A percentile compares a stretch with the other conserved stretches of the same genome.
Conservation (phyloP, 2,329 filamentous ascomycete species). For the Pseudopithomyces maydicus region DNA sequence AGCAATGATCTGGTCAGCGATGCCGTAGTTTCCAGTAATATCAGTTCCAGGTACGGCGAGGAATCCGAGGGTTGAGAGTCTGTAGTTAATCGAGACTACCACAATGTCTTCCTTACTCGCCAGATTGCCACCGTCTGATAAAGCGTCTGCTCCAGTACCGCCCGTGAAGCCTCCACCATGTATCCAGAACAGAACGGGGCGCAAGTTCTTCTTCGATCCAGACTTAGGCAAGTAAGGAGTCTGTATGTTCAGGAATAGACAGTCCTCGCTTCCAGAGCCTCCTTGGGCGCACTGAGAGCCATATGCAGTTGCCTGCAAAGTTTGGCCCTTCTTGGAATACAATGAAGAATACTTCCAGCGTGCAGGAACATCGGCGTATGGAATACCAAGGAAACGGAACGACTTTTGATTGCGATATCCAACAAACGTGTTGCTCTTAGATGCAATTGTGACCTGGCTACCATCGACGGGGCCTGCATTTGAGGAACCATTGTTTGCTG, state of each 20-base stretch:
- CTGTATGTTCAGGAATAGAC: constrained; percentile 57
- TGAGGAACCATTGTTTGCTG: constrained; percentile 43
- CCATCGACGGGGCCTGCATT: constrained; percentile 29
- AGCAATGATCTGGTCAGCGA: constrained; percentile 58
- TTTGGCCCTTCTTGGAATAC: constrained; percentile 53
- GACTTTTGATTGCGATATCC: constrained; percentile 61
- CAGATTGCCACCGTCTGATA: constrained; percentile 60
- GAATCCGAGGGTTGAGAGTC: constrained; percentile 63
- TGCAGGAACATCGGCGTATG: constrained; percentile 50
- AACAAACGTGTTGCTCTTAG: constrained; percentile 52
- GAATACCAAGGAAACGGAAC: constrained; percentile 52
- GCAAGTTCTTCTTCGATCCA: constrained; percentile 46
- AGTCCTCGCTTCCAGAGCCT: constrained; percentile 51
- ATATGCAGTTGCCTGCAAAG: constrained; percentile 53
- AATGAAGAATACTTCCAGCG: constrained; percentile 55
- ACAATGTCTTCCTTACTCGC: constrained; percentile 64
- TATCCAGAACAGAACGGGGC: constrained; percentile 58
- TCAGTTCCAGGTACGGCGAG: constrained; percentile 61
- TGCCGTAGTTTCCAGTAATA: constrained; percentile 60
- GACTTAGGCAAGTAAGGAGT: constrained; percentile 47
- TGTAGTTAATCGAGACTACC: constrained; percentile 65
- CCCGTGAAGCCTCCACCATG: constrained; percentile 63
- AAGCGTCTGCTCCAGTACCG: constrained; percentile 46
- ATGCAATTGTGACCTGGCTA: constrained; percentile 45
- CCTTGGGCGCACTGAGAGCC: constrained; percentile 52